Conservation (phyloP, 2,329 filamentous ascomycete genomes). For the Nothophoma quercina region DNA sequence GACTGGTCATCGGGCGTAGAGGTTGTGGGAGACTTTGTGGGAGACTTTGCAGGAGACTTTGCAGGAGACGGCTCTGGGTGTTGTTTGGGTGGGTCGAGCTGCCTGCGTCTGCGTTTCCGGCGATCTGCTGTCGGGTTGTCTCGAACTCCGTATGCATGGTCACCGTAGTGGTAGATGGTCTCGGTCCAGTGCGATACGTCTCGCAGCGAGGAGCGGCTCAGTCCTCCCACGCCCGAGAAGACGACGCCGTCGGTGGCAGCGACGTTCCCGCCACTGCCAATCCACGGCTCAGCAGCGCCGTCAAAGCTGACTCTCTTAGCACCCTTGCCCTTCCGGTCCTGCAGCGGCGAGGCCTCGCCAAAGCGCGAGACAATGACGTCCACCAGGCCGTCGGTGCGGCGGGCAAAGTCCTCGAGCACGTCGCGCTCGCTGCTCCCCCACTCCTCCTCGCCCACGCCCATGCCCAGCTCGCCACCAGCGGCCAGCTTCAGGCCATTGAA, state of each 20-base stretch:
- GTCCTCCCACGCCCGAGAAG: conserved; percentile 79
- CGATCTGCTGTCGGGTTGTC: conserved; percentile 77
- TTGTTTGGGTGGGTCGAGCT: conserved; percentile 23
- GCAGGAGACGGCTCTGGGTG: conserved; percentile 7
- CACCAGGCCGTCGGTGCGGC: conserved; percentile 80
- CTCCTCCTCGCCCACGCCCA: conserved; percentile 95
- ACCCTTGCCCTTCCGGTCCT: conserved; percentile 35
- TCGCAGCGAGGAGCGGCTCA: conserved; percentile 75
- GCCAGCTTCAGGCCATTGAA: conserved; percentile 88
- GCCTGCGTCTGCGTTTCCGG: conserved; percentile 55
- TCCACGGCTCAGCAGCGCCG: conserved; percentile 65
- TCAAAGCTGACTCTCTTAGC: conserved; percentile 29
- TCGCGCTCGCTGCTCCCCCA: conserved; percentile 92
- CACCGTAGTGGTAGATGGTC: conserved; percentile 83
- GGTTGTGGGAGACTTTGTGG: conserved; percentile 5
- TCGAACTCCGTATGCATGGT: conserved; percentile 82
- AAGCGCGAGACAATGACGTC: conserved; percentile 90
- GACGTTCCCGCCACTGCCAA: conserved; percentile 74
- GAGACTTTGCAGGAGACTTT: conserved; percentile 8
- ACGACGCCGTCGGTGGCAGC: conserved; percentile 81
- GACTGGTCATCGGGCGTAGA: conserved; percentile 6
- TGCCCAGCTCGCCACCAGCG: conserved; percentile 86
- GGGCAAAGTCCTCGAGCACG: conserved; percentile 87
- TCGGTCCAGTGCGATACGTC: conserved; percentile 87
- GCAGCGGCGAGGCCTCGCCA: conserved; percentile 62